A percentile compares a stretch with the other conserved stretches of the same genome.
Evolutionary conservation across 129 eudicot species (phyloP).

Genomic region (Flaveria sonorensis): DNA sequence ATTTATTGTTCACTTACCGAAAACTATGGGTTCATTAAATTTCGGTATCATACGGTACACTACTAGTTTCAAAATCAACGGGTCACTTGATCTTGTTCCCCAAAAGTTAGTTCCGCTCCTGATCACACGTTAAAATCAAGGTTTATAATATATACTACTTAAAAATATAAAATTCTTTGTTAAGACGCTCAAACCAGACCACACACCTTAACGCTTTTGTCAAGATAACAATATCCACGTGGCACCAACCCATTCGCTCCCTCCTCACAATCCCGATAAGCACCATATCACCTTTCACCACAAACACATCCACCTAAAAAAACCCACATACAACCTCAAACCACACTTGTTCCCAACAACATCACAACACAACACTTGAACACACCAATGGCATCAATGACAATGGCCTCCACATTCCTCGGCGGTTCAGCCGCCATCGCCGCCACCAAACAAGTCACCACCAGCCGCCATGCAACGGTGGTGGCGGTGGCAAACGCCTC

Average conservation of each 20-base stretch:
- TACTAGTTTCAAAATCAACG: no score
- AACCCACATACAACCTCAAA: background rate
- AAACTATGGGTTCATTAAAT: no score
- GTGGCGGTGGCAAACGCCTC: constrained; percentile 55
- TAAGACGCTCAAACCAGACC: no score
- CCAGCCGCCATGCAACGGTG: constrained; percentile 42
- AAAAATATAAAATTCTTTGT: no score
- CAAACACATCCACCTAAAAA: background rate
- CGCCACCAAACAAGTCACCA: constrained; percentile 42
- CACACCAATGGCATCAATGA: constrained; percentile 40
- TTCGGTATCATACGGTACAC: no score
- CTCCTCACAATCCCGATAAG: constrained; percentile 42
- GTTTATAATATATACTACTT: no score
- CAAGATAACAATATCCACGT: constrained; percentile 50
- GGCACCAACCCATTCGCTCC: constrained; percentile 48
- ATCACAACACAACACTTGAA: background rate
- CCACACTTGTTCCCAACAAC: background rate
- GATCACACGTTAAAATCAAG: no score
- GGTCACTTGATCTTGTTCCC: no score
- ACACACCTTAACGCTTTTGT: background rate
- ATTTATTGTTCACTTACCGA: no score
- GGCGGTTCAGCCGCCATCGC: constrained; percentile 50
- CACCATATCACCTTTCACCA: constrained; percentile 42
- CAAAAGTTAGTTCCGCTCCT: no score
- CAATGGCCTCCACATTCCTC: constrained; percentile 71